Base-by-base conservation (phyloP, 208 protist genomes). In the Leishmania amazonensis region DNA sequence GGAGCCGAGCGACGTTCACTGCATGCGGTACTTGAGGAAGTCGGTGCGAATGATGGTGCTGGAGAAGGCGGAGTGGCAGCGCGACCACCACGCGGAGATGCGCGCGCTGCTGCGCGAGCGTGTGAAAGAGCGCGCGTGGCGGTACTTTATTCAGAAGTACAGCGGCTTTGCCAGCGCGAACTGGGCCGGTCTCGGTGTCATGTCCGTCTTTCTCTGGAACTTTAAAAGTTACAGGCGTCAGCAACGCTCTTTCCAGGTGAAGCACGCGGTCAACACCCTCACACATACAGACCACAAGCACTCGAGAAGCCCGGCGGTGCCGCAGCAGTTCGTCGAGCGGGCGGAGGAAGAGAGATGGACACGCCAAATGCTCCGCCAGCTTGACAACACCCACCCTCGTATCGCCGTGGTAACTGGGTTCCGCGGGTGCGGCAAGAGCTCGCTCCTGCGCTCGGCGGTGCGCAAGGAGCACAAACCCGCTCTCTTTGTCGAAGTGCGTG, bases 391-490 rank as follows among this genome's bases (percentile, higher is more conserved):
- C 0, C 93, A 89, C 77, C 91, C 92, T 4, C 90, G 94, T 38
- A 89, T 97, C 64, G 85, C 85, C 40, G 89, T 91, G 45, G 62
- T 94, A 45, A 94, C 90, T 3, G 90, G 90, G 24, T 81, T 87
- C 57, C 81, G 83, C 42, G 90, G 90, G 21, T 88, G 89, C 70
- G 90, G 90, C 75, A 94, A 94, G 83, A 95, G 89, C 73, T 79
- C 85, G 42, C 78, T 97, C 47, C 83, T 93, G 31, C 92, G 92
- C 62, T 82, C 88, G 24, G 92, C 92, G 31, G 87, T 94, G 71
- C 71, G 87, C 53, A 93, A 95, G 84, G 92, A 97, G 79, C 91
- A 94, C 70, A 94, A 91, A 81, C 88, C 91, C 0, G 91, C 91
- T 4, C 87, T 95, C 70, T 94, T 95, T 57, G 92, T 96, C 24